These are phyloP conservation scores for Xylariaceae sp. DNA, from an alignment of 2,329 filamentous ascomycete genomes.

Conservation along the genomic window DNA sequence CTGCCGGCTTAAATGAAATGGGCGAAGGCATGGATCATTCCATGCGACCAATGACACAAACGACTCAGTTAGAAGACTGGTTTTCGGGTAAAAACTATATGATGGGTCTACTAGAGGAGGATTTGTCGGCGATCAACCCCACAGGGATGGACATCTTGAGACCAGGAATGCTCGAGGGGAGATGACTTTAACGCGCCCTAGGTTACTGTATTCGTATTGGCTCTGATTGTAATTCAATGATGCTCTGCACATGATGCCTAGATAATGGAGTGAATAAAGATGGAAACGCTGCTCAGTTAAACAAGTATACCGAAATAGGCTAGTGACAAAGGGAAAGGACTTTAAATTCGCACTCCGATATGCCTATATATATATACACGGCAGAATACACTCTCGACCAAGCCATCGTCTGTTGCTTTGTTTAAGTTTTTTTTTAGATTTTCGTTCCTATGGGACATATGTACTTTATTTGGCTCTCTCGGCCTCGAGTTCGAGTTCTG, in stretches of 20 bases:
- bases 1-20: conserved; percentile 5
- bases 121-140: conserved; percentile 30
- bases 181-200: neutral
- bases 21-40: conserved; percentile 8
- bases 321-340: conserved; percentile 7
- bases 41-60: conserved; percentile 23
- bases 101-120: conserved; percentile 32
- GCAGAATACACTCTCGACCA: neutral
- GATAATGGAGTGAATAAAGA: neutral
- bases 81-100: conserved; percentile 33
- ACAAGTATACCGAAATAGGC: neutral
- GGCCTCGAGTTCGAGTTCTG: conserved; percentile 85
- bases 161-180: neutral
- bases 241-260: neutral
- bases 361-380: conserved; percentile 17
- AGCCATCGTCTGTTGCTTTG: neutral
- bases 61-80: conserved; percentile 32
- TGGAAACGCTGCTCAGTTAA: conserved; percentile 8
- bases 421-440: neutral
- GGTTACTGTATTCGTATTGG: conserved; percentile 1
- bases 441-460: no score
- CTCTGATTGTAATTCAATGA: neutral
- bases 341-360: conserved; percentile 3
- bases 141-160: conserved; percentile 22
- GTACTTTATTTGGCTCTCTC: conserved; percentile 42